Percentiles rank a stretch among this genome's conserved stretches.
Evolutionary conservation across 129 eudicot species (phyloP).

Genomic region (Flaveria robusta): DNA sequence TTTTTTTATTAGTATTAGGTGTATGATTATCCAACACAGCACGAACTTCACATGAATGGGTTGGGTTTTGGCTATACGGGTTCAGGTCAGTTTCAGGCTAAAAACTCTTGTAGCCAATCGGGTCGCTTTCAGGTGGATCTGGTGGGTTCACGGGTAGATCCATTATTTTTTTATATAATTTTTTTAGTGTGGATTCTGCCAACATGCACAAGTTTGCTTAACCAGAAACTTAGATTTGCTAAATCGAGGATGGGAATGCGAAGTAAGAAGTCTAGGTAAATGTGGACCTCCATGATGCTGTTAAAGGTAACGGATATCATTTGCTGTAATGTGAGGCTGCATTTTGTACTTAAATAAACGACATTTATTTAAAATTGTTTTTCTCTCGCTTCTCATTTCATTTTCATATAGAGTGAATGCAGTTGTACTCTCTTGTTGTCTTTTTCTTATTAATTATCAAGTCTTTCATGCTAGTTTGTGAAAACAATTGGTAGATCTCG

Average conservation of each 20-base stretch:
- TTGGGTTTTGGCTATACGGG: background rate
- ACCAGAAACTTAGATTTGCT: slow-evolving; percentile 61
- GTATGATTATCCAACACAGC: background rate
- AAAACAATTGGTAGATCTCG: background rate
- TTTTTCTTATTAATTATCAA: background rate
- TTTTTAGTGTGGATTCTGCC: background rate
- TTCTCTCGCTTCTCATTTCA: background rate
- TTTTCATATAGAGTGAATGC: slow-evolving; percentile 15
- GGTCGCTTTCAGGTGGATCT: background rate
- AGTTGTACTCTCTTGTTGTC: background rate
- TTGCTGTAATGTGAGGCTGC: slow-evolving; percentile 23
- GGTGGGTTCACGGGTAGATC: background rate
- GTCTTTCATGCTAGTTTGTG: background rate
- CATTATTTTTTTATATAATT: background rate
- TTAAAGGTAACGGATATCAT: slow-evolving; percentile 12
- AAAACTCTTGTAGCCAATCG: too few species aligned
- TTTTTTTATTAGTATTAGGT: background rate
- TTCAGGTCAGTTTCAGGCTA: background rate
- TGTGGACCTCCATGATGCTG: background rate
- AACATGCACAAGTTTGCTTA: slow-evolving; percentile 35
- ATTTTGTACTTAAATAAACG: slow-evolving; percentile 1
- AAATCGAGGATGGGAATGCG: slow-evolving; percentile 95
- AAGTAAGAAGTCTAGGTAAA: slow-evolving; percentile 80
- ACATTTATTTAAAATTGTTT: background rate
- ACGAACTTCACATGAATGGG: background rate